Percentiles rank a stretch among this genome's conserved stretches.
phyloP scores from a whole-genome alignment of 176 grass and related monocot genomes.

The Carex cristatella region DNA sequence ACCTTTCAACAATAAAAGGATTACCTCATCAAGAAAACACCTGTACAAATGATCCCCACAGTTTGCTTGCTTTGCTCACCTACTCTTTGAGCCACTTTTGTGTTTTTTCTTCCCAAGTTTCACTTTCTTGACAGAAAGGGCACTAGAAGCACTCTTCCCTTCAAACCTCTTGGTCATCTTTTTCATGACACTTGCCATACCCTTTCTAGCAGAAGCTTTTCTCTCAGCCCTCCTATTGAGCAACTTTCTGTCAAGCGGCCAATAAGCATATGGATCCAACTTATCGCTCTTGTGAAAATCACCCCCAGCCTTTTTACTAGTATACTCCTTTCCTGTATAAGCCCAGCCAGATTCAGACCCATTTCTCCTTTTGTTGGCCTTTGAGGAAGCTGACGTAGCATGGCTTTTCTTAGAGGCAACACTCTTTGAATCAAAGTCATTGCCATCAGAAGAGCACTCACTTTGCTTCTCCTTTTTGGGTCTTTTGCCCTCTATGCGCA shows the following conservation, averaged over 20 bases:
- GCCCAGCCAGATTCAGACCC: constrained; percentile 60
- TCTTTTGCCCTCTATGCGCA: constrained; percentile 46
- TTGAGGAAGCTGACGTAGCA: not conserved
- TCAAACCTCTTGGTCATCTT: constrained; percentile 69
- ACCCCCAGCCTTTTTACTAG: constrained; percentile 67
- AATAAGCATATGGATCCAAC: constrained; percentile 91
- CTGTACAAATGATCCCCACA: not conserved
- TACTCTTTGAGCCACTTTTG: constrained; percentile 17
- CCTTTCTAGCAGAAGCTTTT: constrained; percentile 68
- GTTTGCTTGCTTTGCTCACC: not conserved
- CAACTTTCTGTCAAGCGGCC: constrained; percentile 78
- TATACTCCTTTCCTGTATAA: constrained; percentile 79
- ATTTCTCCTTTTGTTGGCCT: constrained; percentile 68
- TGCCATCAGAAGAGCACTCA: constrained; percentile 26
- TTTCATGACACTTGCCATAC: constrained; percentile 77
- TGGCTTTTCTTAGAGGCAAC: constrained; percentile 13
- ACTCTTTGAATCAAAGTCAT: constrained; percentile 43
- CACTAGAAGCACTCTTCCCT: constrained; percentile 62
- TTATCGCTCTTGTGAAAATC: constrained; percentile 88
- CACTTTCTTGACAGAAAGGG: constrained; percentile 28
- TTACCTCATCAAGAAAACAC: not conserved
- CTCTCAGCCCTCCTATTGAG: constrained; percentile 73
- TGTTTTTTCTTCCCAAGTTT: constrained; percentile 47
- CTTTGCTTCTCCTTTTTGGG: constrained; percentile 36
- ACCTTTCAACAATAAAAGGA: constrained; percentile 6